Conservation (phyloP, 331 rosid species). For the Pyracantha coccinea region DNA sequence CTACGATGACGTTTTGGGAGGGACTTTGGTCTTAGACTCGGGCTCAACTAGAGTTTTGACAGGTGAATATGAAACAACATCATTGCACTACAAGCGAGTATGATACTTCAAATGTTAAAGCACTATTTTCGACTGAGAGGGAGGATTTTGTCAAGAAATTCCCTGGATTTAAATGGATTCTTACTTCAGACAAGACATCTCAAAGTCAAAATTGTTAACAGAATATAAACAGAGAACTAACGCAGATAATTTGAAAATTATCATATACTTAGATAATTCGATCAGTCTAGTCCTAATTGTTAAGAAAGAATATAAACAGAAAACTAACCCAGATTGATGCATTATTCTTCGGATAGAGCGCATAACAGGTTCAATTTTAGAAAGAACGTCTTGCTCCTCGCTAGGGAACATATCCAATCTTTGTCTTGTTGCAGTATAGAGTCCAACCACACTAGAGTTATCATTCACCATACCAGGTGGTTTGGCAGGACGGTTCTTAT, state of each 20-base stretch:
- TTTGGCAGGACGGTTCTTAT: conserved; percentile 41
- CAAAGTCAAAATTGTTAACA: not conserved
- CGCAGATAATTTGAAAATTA: not conserved
- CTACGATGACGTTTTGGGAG: too few relatives aligned
- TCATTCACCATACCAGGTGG: conserved; percentile 21
- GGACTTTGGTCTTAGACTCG: too few relatives aligned
- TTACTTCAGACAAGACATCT: not conserved
- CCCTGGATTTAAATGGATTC: not conserved
- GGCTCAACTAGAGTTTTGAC: too few relatives aligned
- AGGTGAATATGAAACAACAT: too few relatives aligned
- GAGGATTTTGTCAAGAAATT: not conserved
- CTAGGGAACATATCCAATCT: conserved; percentile 62
- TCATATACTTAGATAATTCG: not conserved
- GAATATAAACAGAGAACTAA: not conserved
- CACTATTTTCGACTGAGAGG: not conserved
- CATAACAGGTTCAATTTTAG: conserved; percentile 54
- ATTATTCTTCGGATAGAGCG: conserved; percentile 62
- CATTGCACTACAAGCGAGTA: not conserved
- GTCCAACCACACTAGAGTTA: conserved; percentile 15
- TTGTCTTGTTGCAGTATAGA: conserved; percentile 50
- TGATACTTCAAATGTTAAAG: not conserved
- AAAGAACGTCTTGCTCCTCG: conserved; percentile 65
- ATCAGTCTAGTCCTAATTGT: not conserved
- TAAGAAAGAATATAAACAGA: not conserved
- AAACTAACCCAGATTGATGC: conserved; percentile 73